Base-by-base conservation (phyloP, 768 basidiomycete genomes). In the Mycena leptocephala region DNA sequence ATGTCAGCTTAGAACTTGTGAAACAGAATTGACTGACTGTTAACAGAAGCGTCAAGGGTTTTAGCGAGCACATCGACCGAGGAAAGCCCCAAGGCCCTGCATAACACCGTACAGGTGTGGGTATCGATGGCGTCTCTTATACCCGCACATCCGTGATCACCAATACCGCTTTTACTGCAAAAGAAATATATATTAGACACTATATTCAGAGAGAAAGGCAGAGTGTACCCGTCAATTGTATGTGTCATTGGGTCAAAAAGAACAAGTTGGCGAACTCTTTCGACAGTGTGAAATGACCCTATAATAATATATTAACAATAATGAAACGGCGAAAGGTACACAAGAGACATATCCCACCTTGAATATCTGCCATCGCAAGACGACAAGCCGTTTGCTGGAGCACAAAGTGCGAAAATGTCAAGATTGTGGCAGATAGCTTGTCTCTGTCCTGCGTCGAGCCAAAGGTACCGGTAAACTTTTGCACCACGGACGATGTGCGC, bases 221-320 rank as follows among this genome's bases (percentile, higher is more conserved):
- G 16, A 46, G 48, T 26, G 2, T 37, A 68, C 66, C 66, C 67
- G 26, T 18, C 7, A 8, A 69, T 43, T 16, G 67, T 69, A n/a
- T 69, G 67, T 5, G 53, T 69, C 67, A 69, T 69, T 1, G 67
- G 67, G 35, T 69, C 67, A 18, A 69, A 69, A 1, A 58, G 22
- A 3, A 69, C 39, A n/a, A n/a, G n/a, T n/a, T n/a, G n/a, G n/a
- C n/a, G n/a, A n/a, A n/a, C n/a, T n/a, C n/a, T n/a, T n/a, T n/a
- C n/a, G n/a, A n/a, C n/a, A n/a, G n/a, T n/a, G n/a, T n/a, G n/a
- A n/a, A n/a, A n/a, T n/a, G n/a, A n/a, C n/a, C n/a, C n/a, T n/a
- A n/a, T n/a, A n/a, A n/a, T n/a, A n/a, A n/a, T n/a, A n/a, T n/a
- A n/a, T n/a, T n/a, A n/a, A n/a, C n/a, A n/a, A n/a, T n/a, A n/a